phyloP scores from a whole-genome alignment of 257 asterid species.

The Solanum ahanhuiri region DNA sequence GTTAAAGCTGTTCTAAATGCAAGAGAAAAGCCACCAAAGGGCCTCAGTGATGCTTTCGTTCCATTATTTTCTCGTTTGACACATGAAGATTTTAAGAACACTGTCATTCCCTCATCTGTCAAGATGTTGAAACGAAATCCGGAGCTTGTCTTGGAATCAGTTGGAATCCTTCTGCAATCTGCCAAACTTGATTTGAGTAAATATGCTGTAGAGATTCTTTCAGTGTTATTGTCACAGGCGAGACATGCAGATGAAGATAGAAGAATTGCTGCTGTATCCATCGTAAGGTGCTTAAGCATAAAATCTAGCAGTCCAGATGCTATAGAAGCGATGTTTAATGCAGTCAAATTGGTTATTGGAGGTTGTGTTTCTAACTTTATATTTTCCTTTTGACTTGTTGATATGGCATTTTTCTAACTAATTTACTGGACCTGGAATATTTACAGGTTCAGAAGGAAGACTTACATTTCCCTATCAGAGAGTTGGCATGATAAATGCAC shows the following conservation, averaged over 20 bases:
- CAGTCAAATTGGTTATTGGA: conserved; percentile 67
- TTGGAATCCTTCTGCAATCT: conserved; percentile 63
- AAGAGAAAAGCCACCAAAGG: conserved; percentile 67
- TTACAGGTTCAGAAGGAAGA: conserved; percentile 96
- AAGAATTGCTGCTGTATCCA: conserved; percentile 64
- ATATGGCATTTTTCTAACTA: not conserved
- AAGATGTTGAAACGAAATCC: conserved; percentile 99
- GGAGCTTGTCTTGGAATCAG: conserved; percentile 87
- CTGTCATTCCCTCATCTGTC: conserved; percentile 60
- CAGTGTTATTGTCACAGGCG: conserved; percentile 71
- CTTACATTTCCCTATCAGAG: conserved; percentile 97
- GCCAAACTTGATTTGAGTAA: conserved; percentile 75
- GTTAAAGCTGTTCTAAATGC: conserved; percentile 75
- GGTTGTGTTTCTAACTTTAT: conserved; percentile 37
- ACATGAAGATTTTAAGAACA: conserved; percentile 77
- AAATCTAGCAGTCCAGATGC: conserved; percentile 97
- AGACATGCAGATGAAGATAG: conserved; percentile 91
- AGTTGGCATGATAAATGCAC: conserved; percentile 73
- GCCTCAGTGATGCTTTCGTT: conserved; percentile 70
- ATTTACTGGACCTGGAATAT: conserved; percentile 16
- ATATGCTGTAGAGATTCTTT: conserved; percentile 71
- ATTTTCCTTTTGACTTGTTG: not conserved
- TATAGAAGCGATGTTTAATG: conserved; percentile 69
- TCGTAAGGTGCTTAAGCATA: conserved; percentile 72
- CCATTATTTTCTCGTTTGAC: conserved; percentile 60